Evolutionary conservation across 2,329 filamentous ascomycete species (phyloP), one percentile per base, ranked within the genome.

Genomic region (Fusarium marasasianum): DNA sequence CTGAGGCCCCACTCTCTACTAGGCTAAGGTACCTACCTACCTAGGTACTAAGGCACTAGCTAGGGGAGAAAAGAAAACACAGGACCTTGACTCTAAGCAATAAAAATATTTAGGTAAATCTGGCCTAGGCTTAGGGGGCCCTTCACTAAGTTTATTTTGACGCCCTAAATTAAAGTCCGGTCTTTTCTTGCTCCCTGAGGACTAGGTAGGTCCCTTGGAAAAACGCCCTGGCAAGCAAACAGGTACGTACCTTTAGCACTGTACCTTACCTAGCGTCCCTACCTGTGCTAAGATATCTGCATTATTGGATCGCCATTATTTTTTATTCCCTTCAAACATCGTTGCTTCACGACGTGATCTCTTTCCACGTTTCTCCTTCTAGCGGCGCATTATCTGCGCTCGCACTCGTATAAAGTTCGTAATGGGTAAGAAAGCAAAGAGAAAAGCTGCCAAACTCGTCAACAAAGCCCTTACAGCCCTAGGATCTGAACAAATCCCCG

Each of bases 361-460:
- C 29, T 55, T 61, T 59, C n/a, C n/a, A 47, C 55, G 43, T 33
- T 35, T 31, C 17, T n/a, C n/a, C 41, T 47, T 24, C 8, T 31
- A 65, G 73, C 67, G 68, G 67, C 76, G 62, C 57, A 54, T 31
- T 50, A 9, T 14, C 44, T 48, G 61, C 73, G 65, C 62, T 73
- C 57, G 63, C 58, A 31, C 57, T 71, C 55, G 59, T 43, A 33
- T 13, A 35, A 61, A 41, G 57, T 13, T 17, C 51, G 67, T n/a
- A n/a, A 78, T 78, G 77, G 75, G 77, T 76, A 78, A 77, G 72
- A 74, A 71, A 58, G 33, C 63, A 47, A 74, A 71, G 54, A 77
- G 60, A 67, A 74, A 69, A 65, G 44, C 65, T 29, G 54, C 48
- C n/a, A 67, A 51, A 35, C 14, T 57, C 44, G 41, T 61, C 73